Evolutionary conservation across 305 asterid species (phyloP).

Genomic region (Fraxinus nigra): DNA sequence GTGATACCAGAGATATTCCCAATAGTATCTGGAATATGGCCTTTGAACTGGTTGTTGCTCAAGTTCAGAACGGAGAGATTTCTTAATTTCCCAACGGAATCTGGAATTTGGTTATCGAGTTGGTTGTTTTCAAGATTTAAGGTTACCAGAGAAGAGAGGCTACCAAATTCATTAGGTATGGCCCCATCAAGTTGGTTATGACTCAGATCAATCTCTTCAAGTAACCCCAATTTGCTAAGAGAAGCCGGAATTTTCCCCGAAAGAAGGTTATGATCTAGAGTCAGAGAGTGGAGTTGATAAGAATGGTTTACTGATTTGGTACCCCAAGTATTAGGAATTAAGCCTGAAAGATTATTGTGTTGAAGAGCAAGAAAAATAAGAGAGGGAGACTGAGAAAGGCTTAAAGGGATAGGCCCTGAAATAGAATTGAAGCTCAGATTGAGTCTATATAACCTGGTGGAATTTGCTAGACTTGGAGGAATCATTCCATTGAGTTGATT

Average conservation of each 20-base stretch:
- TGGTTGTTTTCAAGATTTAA: conserved; percentile 43
- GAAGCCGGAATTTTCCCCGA: conserved; percentile 59
- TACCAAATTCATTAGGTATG: conserved; percentile 48
- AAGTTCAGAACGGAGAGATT: conserved; percentile 50
- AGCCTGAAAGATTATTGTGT: conserved; percentile 60
- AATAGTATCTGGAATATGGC: conserved; percentile 48
- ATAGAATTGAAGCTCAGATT: conserved; percentile 70
- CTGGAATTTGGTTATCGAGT: conserved; percentile 48
- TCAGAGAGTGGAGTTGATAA: conserved; percentile 44
- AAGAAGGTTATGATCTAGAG: conserved; percentile 53
- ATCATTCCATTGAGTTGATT: conserved; percentile 61
- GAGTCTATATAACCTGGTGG: conserved; percentile 61
- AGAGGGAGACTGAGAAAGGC: conserved; percentile 55
- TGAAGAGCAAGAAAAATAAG: conserved; percentile 75
- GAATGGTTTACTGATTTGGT: conserved; percentile 21
- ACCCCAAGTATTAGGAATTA: conserved; percentile 61
- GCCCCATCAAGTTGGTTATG: conserved; percentile 44
- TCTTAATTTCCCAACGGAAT: conserved; percentile 29
- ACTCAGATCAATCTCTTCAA: conserved; percentile 48
- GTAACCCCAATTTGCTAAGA: conserved; percentile 39
- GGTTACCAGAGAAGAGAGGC: conserved; percentile 36
- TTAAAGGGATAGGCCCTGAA: conserved; percentile 64
- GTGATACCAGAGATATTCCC: conserved; percentile 49
- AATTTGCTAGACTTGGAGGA: conserved; percentile 58
- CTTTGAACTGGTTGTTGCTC: conserved; percentile 48